A percentile compares a stretch with the other conserved stretches of the same genome.
Evolutionary conservation across 805 yeast genomes (phyloP).

Genomic region (Candida suzukii): DNA sequence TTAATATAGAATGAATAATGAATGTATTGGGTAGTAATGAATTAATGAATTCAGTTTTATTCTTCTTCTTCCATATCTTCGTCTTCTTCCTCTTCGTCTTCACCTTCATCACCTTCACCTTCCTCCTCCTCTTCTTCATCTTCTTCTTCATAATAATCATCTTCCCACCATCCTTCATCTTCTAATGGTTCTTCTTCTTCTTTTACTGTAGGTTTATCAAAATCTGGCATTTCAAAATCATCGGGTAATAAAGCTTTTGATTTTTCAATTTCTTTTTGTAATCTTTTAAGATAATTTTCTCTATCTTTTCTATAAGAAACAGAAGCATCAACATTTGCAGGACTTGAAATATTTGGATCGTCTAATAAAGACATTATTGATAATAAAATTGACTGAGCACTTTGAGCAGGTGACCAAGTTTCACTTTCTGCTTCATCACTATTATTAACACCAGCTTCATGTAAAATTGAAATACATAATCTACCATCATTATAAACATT

Average conservation of each 20-base stretch:
- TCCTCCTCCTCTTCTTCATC: slow-evolving; percentile 26
- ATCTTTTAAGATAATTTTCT: slow-evolving; percentile 71
- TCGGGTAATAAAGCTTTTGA: slow-evolving; percentile 81
- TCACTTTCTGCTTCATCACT: slow-evolving; percentile 91
- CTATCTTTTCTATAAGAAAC: slow-evolving; percentile 83
- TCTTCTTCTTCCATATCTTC: too few relatives aligned
- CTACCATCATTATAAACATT: slow-evolving; percentile 93
- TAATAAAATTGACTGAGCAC: slow-evolving; percentile 87
- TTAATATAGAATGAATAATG: too few relatives aligned
- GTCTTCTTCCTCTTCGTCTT: slow-evolving; percentile 19
- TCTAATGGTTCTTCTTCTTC: slow-evolving; percentile 18
- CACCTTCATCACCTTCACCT: slow-evolving; percentile 21
- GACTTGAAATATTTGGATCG: slow-evolving; percentile 90
- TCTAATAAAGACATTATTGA: slow-evolving; percentile 86
- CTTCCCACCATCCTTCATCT: slow-evolving; percentile 27
- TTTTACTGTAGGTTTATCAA: slow-evolving; percentile 48
- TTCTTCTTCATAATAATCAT: slow-evolving; percentile 25
- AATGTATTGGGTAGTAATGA: too few relatives aligned
- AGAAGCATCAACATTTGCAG: slow-evolving; percentile 98
- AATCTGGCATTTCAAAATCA: slow-evolving; percentile 76
- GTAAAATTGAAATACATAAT: slow-evolving; percentile 88
- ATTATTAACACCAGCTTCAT: slow-evolving; percentile 78
- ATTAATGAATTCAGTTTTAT: too few relatives aligned
- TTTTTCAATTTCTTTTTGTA: slow-evolving; percentile 72
- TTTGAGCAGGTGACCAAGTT: slow-evolving; percentile 94